A percentile compares a stretch with the other conserved stretches of the same genome.
phyloP scores from a whole-genome alignment of 2,329 filamentous ascomycete species.

The Teratosphaeriaceae sp. region DNA sequence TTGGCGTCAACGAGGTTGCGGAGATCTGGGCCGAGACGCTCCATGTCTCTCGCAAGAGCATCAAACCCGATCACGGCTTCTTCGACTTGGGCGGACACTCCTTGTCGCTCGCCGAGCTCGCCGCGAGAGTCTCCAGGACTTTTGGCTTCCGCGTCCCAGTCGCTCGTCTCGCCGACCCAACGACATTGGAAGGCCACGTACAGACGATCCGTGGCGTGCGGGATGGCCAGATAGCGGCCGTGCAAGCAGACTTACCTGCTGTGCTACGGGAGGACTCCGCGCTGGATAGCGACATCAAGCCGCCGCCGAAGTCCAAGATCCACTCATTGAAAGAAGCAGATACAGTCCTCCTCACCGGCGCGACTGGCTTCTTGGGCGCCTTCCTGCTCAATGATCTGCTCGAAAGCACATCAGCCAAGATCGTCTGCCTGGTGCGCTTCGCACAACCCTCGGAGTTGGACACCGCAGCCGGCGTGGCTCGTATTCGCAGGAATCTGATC shows the following conservation, averaged over 20 bases:
- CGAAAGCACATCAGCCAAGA: constrained; percentile 59
- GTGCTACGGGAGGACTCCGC: constrained; percentile 60
- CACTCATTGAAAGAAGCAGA: constrained; percentile 57
- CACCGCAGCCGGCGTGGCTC: constrained; percentile 60
- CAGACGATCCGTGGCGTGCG: constrained; percentile 63
- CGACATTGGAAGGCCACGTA: constrained; percentile 66
- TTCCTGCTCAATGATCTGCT: constrained; percentile 65
- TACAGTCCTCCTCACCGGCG: constrained; percentile 66
- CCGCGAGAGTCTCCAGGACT: constrained; percentile 59
- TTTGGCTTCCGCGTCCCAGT: constrained; percentile 71
- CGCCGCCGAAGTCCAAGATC: constrained; percentile 44
- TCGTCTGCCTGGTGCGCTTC: constrained; percentile 69
- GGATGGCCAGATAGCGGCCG: constrained; percentile 65
- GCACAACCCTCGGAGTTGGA: constrained; percentile 59
- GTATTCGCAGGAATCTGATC: constrained; percentile 69
- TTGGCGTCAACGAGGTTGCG: constrained; percentile 62
- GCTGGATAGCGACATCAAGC: constrained; percentile 63
- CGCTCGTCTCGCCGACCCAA: constrained; percentile 61
- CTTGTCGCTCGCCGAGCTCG: constrained; percentile 67
- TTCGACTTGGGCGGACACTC: constrained; percentile 79
- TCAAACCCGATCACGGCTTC: constrained; percentile 67
- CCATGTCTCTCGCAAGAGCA: constrained; percentile 54
- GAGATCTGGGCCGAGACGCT: constrained; percentile 67
- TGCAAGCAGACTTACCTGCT: constrained; percentile 68
- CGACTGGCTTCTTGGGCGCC: constrained; percentile 69